A percentile compares a stretch with the other conserved stretches of the same genome.
Evolutionary conservation across 352 stramenopile genomes (phyloP).

Genomic region (Pythium apleroticum): DNA sequence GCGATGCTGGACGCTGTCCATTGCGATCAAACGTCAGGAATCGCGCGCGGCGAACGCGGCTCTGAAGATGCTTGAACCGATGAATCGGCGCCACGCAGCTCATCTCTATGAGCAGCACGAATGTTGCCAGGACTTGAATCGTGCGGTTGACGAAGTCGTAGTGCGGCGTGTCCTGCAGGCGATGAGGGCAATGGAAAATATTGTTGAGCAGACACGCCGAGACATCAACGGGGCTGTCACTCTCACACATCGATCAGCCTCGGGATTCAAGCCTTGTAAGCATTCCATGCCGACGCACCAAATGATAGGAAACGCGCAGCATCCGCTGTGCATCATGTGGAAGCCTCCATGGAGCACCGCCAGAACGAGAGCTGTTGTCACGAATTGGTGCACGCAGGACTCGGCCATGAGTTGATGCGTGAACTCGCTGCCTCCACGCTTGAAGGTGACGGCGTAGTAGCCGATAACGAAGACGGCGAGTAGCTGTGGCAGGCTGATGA

Average conservation of each 20-base stretch:
- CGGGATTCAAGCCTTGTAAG: not conserved
- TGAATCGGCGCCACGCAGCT: slow-evolving; percentile 43
- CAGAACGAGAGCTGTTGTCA: slow-evolving; percentile 38
- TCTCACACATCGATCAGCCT: not conserved
- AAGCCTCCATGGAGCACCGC: slow-evolving; percentile 49
- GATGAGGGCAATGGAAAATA: slow-evolving; percentile 44
- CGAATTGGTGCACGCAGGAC: slow-evolving; percentile 54
- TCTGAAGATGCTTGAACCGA: slow-evolving; percentile 37
- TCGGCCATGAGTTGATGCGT: slow-evolving; percentile 50
- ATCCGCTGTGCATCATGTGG: slow-evolving; percentile 46
- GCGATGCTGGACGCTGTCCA: slow-evolving; percentile 1
- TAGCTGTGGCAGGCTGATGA: slow-evolving; percentile 50
- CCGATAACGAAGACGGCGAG: slow-evolving; percentile 44
- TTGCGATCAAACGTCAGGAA: slow-evolving; percentile 42
- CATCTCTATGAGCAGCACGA: slow-evolving; percentile 38
- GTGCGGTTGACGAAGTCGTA: slow-evolving; percentile 44
- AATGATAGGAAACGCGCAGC: slow-evolving; percentile 47
- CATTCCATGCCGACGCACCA: slow-evolving; percentile 34
- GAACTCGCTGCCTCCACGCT: slow-evolving; percentile 37
- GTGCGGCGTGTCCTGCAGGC: slow-evolving; percentile 29
- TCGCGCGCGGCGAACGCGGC: slow-evolving; percentile 39
- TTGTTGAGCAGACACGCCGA: slow-evolving; percentile 31
- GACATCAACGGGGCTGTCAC: slow-evolving; percentile 39
- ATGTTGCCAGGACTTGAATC: slow-evolving; percentile 46
- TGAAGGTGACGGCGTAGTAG: slow-evolving; percentile 67